These are phyloP conservation scores for Calendula officinalis DNA, from an alignment of 129 eudicot genomes.

Conservation along the genomic window DNA sequence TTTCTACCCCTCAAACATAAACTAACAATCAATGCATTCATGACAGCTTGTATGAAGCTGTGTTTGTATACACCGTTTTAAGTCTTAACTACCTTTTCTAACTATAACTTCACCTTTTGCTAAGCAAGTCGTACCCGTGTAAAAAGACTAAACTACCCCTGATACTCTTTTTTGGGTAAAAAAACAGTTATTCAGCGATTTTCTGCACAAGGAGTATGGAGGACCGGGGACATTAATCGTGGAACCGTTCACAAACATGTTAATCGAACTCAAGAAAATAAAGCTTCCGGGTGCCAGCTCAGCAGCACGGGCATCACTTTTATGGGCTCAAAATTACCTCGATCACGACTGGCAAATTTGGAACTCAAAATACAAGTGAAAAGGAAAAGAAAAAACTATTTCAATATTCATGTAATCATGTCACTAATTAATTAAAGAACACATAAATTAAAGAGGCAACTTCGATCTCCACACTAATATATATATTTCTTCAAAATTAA, in stretches of 20 bases:
- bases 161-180: constrained; percentile 1
- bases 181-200: constrained; percentile 62
- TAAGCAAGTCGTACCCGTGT: not conserved
- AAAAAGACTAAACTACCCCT: constrained; percentile 19
- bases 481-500: constrained; percentile 41
- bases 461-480: constrained; percentile 33
- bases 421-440: constrained; percentile 16
- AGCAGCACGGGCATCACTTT: constrained; percentile 60
- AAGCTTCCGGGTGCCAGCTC: constrained; percentile 69
- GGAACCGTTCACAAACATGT: constrained; percentile 77
- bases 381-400: constrained; percentile 2
- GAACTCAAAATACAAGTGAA: constrained; percentile 43
- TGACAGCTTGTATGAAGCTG: constrained; percentile 40
- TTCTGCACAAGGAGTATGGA: constrained; percentile 63
- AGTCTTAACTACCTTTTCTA: constrained; percentile 9
- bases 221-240: constrained; percentile 76
- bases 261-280: constrained; percentile 52
- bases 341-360: constrained; percentile 66
- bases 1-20: constrained; percentile 26
- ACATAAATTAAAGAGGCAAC: constrained; percentile 29
- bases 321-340: constrained; percentile 58
- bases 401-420: not conserved
- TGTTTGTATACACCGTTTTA: constrained; percentile 21
- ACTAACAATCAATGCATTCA: constrained; percentile 22
- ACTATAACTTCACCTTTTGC: not conserved